Evolutionary conservation across 345 rosid species (phyloP), one percentile per base, ranked within the genome.

Genomic region (Hirschfeldia incana): DNA sequence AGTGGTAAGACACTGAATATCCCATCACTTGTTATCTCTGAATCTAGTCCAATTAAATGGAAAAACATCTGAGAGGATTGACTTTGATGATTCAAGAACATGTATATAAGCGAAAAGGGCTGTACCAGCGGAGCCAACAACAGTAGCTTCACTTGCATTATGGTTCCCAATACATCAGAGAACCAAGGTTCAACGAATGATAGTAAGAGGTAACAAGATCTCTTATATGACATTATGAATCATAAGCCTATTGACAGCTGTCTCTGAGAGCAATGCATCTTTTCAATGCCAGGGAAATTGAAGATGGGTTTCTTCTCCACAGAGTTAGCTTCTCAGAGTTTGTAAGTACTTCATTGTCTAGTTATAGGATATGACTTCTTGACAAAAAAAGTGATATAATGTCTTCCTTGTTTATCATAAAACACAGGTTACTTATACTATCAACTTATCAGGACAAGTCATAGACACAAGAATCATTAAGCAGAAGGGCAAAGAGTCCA

Each of bases 291-390:
- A 89, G 93, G 53, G 87, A 83, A 74, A 76, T 77, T 77, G 85
- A 55, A 16, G 84, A 87, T 82, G 92, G 97, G 46, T 87, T 91
- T 82, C 94, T 92, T 83, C 91, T 92, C 36, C 96, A 91, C 67
- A 85, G 89, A 86, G 87, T 93, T 70, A 74, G 79, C 81, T 73
- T 84, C 30, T 80, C 83, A 26, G 90, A 87, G 75, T 85, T 93
- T 80, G 98, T 88, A 83, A 71, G 95, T 81, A n/a, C n/a, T n/a
- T n/a, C n/a, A n/a, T n/a, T n/a, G n/a, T n/a, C n/a, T n/a, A n/a
- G n/a, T n/a, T n/a, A n/a, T n/a, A n/a, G n/a, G n/a, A n/a, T n/a
- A n/a, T n/a, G n/a, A n/a, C n/a, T n/a, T n/a, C n/a, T 42, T 26
- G 36, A 67, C 59, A 8, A 46, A 70, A 70, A 21, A 10, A 39